These are phyloP conservation scores for Sequoia sempervirens DNA, from an alignment of 75 land plant genomes.

Conservation along the genomic window DNA sequence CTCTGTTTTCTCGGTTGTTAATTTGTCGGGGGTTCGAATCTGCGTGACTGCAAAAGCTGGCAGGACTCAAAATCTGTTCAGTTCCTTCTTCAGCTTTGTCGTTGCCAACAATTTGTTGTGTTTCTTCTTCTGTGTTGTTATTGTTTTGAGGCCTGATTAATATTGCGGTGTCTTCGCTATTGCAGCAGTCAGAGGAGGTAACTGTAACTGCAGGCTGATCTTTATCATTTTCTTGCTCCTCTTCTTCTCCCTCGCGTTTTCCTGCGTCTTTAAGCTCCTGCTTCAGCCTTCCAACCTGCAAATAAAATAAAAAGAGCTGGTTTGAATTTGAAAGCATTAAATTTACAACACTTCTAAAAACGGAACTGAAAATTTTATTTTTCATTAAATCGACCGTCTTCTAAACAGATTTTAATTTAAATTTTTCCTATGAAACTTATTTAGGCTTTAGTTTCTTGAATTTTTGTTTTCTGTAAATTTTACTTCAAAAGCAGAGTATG, in stretches of 20 bases:
- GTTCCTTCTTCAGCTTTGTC: not conserved
- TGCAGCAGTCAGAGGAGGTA: not conserved
- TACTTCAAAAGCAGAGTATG: not conserved
- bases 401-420: not conserved
- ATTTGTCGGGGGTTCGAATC: not conserved
- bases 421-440: not conserved
- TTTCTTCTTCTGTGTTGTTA: not conserved
- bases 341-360: not conserved
- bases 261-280: not conserved
- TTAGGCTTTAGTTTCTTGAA: not conserved
- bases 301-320: not conserved
- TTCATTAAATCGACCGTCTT: not conserved
- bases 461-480: not conserved
- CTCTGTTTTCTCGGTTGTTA: not conserved
- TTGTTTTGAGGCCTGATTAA: not conserved
- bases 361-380: not conserved
- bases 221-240: not conserved
- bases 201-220: not conserved
- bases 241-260: not conserved
- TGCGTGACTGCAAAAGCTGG: slow-evolving; percentile 6
- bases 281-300: slow-evolving; percentile 6
- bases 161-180: not conserved
- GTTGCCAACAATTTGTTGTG: not conserved
- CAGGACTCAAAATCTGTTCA: not conserved
- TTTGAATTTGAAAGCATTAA: not conserved